These are phyloP conservation scores for Aspergillus sclerotiicarbonarius DNA, from an alignment of 495 filamentous ascomycete genomes.

Conservation along the genomic window DNA sequence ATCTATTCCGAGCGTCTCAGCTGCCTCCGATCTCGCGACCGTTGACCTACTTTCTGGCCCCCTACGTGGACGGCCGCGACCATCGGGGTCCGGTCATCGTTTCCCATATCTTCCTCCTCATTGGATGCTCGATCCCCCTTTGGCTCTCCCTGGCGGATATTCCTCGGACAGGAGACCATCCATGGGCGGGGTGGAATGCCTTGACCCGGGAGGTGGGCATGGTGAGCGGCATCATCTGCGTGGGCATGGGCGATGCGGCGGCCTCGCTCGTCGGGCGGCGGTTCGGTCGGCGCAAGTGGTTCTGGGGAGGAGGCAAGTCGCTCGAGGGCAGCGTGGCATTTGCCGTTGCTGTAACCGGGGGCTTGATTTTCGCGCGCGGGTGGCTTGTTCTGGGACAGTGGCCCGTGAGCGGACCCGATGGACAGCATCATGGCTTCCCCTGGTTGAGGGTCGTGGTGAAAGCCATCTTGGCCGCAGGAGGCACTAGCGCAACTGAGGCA, in stretches of 20 bases:
- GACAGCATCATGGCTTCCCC: conserved; percentile 21
- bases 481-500: conserved; percentile 90
- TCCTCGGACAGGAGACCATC: conserved; percentile 47
- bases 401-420: conserved; percentile 40
- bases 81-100: conserved; percentile 92
- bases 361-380: conserved; percentile 64
- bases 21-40: conserved; percentile 82
- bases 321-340: conserved; percentile 90
- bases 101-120: conserved; percentile 90
- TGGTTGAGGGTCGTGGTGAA: conserved; percentile 52
- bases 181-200: conserved; percentile 71
- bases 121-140: conserved; percentile 92
- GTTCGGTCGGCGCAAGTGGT: conserved; percentile 85
- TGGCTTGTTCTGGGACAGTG: conserved; percentile 79
- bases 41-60: conserved; percentile 79
- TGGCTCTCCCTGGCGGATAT: conserved; percentile 82
- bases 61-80: conserved; percentile 93
- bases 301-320: conserved; percentile 95
- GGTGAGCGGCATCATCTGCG: conserved; percentile 87
- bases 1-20: conserved; percentile 85
- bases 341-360: conserved; percentile 70
- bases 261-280: conserved; percentile 90
- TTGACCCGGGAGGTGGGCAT: conserved; percentile 72
- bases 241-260: conserved; percentile 92
- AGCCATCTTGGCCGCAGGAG: conserved; percentile 64